Evolutionary conservation across 1,284 basidiomycete genomes (phyloP), one percentile per base, ranked within the genome.

Genomic region (Mycena citricolor): DNA sequence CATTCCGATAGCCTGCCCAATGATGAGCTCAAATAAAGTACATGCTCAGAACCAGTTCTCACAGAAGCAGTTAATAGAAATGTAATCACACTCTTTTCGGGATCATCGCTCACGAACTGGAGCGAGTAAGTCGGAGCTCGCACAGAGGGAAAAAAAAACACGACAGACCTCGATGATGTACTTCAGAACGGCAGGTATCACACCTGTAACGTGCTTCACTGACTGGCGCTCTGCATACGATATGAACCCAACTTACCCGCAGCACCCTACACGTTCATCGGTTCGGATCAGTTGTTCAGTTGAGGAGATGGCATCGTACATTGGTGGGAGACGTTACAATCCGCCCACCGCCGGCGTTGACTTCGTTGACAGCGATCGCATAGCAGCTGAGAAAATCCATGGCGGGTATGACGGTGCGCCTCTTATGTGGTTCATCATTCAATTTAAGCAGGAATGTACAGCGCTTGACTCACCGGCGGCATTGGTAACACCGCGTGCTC

Each of bases 291-390:
- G n/a, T n/a, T n/a, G n/a, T n/a, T n/a, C n/a, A n/a, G n/a, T n/a
- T n/a, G n/a, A n/a, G n/a, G n/a, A n/a, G n/a, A n/a, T n/a, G n/a
- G n/a, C n/a, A n/a, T n/a, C n/a, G n/a, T n/a, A n/a, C 89, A 58
- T 90, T 89, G 5, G 91, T 95, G 0, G 94, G 94, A 1, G 90
- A 91, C 4, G 94, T 97, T 17, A 98, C 94, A 40, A 98, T 94
- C 13, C 94, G 76, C 0, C 94, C 92, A 0, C 94, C 94, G 13
- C 21, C 34, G 2, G 94, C 94, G 58, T 97, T 97, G 19, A 94
- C 92, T 62, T 89, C 85, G 55, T 90, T 91, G 22, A 94, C 91
- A 4, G 90, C 90, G 47, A 94, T 94, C 1, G 90, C 92, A 66
- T 94, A 94, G 57, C 90, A 93, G 3, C 86, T 90, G 51, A 98